Conservation (phyloP, 108 stramenopile species). For the Conticribra weissflogii region DNA sequence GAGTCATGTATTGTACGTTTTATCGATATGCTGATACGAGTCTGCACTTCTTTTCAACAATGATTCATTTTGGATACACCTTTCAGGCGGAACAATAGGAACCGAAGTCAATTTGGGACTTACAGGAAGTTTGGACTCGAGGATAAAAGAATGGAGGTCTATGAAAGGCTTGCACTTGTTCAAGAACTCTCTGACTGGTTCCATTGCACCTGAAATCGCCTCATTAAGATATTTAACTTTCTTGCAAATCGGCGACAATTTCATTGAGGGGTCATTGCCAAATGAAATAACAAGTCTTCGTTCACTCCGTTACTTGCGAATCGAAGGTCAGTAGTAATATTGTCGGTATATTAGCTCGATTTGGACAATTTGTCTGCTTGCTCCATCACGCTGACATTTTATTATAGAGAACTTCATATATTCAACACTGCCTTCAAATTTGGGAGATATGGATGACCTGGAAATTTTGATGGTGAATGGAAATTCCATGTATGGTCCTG, state of each 20-base stretch:
- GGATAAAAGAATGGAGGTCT: slow-evolving; percentile 13
- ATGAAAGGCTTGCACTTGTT: slow-evolving; percentile 39
- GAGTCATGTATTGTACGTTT: background rate
- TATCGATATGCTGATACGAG: no score
- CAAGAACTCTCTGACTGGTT: slow-evolving; percentile 56
- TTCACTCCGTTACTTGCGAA: slow-evolving; percentile 44
- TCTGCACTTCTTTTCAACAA: no score
- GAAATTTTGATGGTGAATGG: slow-evolving; percentile 40
- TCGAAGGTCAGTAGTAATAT: no score
- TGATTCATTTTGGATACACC: no score
- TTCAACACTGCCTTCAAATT: slow-evolving; percentile 35
- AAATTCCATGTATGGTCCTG: slow-evolving; percentile 48
- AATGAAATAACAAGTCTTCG: slow-evolving; percentile 43
- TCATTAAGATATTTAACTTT: slow-evolving; percentile 8
- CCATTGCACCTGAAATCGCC: slow-evolving; percentile 57
- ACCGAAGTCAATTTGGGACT: slow-evolving; percentile 13
- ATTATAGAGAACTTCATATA: slow-evolving; percentile 59
- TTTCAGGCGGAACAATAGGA: background rate
- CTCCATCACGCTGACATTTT: no score
- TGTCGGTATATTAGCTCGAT: no score
- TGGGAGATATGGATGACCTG: slow-evolving; percentile 53
- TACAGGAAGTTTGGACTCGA: slow-evolving; percentile 1
- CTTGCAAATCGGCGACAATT: slow-evolving; percentile 29
- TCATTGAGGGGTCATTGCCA: slow-evolving; percentile 48
- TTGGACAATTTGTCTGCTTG: no score